These are phyloP conservation scores for Phytophthora ohioensis DNA, from an alignment of 352 stramenopile species.

Conservation along the genomic window DNA sequence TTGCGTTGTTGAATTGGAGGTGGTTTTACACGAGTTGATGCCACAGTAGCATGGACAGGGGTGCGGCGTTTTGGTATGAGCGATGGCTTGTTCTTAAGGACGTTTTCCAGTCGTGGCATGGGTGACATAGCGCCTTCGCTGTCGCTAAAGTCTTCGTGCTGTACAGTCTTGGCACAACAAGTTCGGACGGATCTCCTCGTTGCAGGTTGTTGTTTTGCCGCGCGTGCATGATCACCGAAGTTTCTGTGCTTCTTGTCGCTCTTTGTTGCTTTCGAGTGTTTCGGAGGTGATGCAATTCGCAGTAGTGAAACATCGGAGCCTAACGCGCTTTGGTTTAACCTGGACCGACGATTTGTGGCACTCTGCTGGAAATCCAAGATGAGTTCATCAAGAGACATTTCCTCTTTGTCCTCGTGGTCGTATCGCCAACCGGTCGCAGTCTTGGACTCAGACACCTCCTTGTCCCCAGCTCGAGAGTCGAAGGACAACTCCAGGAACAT, in stretches of 20 bases:
- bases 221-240: slow-evolving; percentile 10
- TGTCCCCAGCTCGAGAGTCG: slow-evolving; percentile 22
- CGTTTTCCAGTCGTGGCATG: slow-evolving; percentile 58
- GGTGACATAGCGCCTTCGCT: slow-evolving; percentile 39
- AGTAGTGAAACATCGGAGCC: slow-evolving; percentile 7
- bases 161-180: background rate
- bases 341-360: slow-evolving; percentile 22
- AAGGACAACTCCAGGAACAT: slow-evolving; percentile 50
- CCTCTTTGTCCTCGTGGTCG: slow-evolving; percentile 19
- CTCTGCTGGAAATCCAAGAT: slow-evolving; percentile 60
- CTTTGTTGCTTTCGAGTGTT: slow-evolving; percentile 20
- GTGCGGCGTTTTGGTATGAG: slow-evolving; percentile 29
- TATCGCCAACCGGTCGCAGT: slow-evolving; percentile 8
- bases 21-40: slow-evolving; percentile 9
- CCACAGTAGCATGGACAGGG: background rate
- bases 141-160: slow-evolving; percentile 19
- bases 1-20: slow-evolving; percentile 7
- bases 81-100: slow-evolving; percentile 54
- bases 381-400: slow-evolving; percentile 55
- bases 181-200: slow-evolving; percentile 1
- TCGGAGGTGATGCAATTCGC: slow-evolving; percentile 19
- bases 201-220: background rate
- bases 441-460: slow-evolving; percentile 8
- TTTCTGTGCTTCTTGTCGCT: slow-evolving; percentile 4
- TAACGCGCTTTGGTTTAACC: slow-evolving; percentile 1